Base-by-base conservation (phyloP, 805 yeast species). In the Schwanniomyces pseudopolymorphus region DNA sequence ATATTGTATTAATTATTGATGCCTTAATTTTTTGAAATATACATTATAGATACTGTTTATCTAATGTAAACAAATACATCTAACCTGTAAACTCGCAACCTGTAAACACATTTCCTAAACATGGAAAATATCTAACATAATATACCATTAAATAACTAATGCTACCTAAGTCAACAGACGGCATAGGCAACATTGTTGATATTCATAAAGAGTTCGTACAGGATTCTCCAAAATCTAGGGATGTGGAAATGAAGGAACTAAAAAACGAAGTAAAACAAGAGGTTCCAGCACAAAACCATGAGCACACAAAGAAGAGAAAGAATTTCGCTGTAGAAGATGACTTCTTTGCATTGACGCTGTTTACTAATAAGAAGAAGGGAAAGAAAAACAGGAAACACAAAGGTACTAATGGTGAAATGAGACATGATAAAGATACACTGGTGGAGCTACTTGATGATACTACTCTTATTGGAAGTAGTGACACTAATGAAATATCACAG, bases 291-390 rank as follows among this genome's bases (percentile, higher is more conserved):
- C 33, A 22, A 6, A 22, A 22, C 8, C 25, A 19, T 5, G 21
- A 27, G 20, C 25, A 37, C 7, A 27, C 28, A 25, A 25, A 33
- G 16, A 41, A 38, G 33, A 44, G 42, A 35, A 43, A 48, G 38
- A 49, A 39, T 19, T 11, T 39, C 8, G 14, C 43, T 10, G 33
- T 55, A 14, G 57, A 57, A n/a, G 70, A 67, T 45, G 71, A 66
- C 40, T 66, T 66, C 50, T 67, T 67, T 47, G 61, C 64, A 7
- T 46, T 63, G 14, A 49, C 56, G 10, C 41, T 45, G 8, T 45
- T 45, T 5, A 39, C 36, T 8, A 47, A 47, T 14, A 49, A 46
- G 41, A 53, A 53, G 24, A 53, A 54, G 39, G 48, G 44, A 39
- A 47, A 47, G 40, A 55, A 51, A 41, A 17, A 25, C 21, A 51